phyloP scores from a whole-genome alignment of 2,329 filamentous ascomycete species.

The Simplicillium sp. region DNA sequence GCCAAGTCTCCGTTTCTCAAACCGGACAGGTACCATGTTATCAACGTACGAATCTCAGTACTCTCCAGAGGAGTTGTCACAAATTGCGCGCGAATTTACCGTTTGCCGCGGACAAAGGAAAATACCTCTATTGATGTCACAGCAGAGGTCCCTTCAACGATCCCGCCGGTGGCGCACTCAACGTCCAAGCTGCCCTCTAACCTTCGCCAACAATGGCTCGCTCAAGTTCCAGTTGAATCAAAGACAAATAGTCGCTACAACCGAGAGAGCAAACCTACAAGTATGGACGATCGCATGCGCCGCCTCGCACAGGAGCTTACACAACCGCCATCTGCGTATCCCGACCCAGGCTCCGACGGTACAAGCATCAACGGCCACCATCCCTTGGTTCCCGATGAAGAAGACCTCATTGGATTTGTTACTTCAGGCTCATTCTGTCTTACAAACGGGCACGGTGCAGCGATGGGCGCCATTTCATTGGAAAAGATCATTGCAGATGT shows the following conservation, averaged over 20 bases:
- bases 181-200: constrained; percentile 26
- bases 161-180: constrained; percentile 16
- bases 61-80: constrained; percentile 60
- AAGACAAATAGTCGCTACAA: constrained; percentile 4
- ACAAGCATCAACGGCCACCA: constrained; percentile 45
- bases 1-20: constrained; percentile 9
- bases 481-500: constrained; percentile 38
- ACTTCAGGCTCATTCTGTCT: constrained; percentile 81
- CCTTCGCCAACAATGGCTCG: constrained; percentile 64
- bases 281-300: constrained; percentile 29
- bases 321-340: constrained; percentile 18
- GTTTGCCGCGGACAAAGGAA: constrained; percentile 44
- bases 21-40: constrained; percentile 28
- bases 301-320: constrained; percentile 39
- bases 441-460: constrained; percentile 63
- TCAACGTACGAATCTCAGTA: constrained; percentile 59
- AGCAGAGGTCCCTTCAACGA: constrained; percentile 37
- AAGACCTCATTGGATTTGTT: constrained; percentile 81
- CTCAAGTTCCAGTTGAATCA: constrained; percentile 29
- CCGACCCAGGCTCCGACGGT: constrained; percentile 25
- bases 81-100: constrained; percentile 74
- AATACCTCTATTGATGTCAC: constrained; percentile 17
- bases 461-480: constrained; percentile 61
- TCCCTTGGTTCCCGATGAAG: constrained; percentile 60
- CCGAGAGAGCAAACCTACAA: constrained; percentile 9